Conservation (phyloP, 176 grass and related monocot genomes). For the Carex littledalei region DNA sequence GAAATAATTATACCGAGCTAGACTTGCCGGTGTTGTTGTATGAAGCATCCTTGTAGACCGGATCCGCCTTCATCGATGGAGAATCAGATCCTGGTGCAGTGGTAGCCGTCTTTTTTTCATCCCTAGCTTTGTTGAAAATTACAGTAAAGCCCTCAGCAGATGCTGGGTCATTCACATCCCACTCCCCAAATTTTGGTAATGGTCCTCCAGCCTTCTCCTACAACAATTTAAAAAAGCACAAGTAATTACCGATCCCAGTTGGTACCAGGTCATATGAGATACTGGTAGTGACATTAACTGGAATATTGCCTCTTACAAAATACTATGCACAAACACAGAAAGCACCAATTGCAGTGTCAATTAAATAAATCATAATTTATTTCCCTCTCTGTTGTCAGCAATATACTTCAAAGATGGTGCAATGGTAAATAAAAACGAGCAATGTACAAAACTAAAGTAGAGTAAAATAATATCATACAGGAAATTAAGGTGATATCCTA, state of each 20-base stretch:
- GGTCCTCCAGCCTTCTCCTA: conserved; percentile 24
- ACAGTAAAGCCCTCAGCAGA: conserved; percentile 38
- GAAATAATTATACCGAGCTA: conserved; percentile 12
- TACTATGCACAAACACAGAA: background rate
- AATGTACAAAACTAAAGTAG: background rate
- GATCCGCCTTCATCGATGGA: conserved; percentile 17
- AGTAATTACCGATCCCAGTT: background rate
- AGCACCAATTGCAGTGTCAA: background rate
- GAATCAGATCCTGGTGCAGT: conserved; percentile 11
- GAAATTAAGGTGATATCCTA: background rate
- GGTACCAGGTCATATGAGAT: background rate
- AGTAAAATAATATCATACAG: background rate
- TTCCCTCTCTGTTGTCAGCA: background rate
- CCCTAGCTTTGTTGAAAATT: conserved; percentile 40
- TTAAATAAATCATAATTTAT: background rate
- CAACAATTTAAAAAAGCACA: background rate
- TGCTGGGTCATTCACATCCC: conserved; percentile 35
- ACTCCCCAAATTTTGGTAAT: conserved; percentile 37
- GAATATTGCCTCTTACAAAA: background rate
- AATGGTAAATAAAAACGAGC: background rate
- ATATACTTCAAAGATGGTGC: background rate
- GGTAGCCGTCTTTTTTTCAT: conserved; percentile 31
- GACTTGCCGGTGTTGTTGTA: conserved; percentile 1
- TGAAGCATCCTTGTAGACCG: conserved; percentile 14
- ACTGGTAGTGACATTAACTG: background rate